These are phyloP conservation scores for Triangularia setosa DNA, from an alignment of 2,329 filamentous ascomycete genomes.

Conservation along the genomic window DNA sequence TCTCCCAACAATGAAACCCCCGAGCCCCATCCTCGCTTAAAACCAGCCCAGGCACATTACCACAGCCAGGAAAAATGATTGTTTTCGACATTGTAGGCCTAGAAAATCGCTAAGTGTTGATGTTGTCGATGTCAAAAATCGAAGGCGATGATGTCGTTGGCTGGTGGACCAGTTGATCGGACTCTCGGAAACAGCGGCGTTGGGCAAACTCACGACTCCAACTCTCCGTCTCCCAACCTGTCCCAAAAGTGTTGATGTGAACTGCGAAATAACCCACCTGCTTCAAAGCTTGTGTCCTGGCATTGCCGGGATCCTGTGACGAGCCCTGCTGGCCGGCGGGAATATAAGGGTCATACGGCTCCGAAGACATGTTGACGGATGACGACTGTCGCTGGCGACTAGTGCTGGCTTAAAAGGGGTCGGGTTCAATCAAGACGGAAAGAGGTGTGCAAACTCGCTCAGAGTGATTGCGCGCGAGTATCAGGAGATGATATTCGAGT, in stretches of 20 bases:
- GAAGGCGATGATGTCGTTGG: neutral
- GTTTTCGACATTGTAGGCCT: neutral
- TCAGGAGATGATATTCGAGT: conserved; percentile 3
- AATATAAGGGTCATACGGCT: conserved; percentile 86
- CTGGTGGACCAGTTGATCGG: neutral
- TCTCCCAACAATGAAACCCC: neutral
- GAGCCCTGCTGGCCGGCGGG: conserved; percentile 57
- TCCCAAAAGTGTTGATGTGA: conserved; percentile 5
- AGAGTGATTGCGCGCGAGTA: conserved; percentile 6
- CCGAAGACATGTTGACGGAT: conserved; percentile 44
- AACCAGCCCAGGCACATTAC: neutral
- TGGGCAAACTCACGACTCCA: neutral
- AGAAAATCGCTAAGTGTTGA: neutral
- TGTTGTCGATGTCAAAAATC: neutral
- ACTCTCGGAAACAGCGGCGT: neutral
- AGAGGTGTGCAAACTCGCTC: conserved; percentile 1
- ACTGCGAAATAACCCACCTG: conserved; percentile 60
- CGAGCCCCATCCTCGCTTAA: neutral
- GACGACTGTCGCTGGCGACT: conserved; percentile 8
- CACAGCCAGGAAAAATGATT: neutral
- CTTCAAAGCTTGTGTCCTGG: conserved; percentile 66
- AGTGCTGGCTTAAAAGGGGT: neutral
- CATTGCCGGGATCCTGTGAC: conserved; percentile 39
- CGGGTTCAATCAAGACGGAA: neutral
- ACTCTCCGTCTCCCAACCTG: neutral